These are phyloP conservation scores for Copromyces sp. DNA, from an alignment of 495 filamentous ascomycete genomes.

Conservation along the genomic window DNA sequence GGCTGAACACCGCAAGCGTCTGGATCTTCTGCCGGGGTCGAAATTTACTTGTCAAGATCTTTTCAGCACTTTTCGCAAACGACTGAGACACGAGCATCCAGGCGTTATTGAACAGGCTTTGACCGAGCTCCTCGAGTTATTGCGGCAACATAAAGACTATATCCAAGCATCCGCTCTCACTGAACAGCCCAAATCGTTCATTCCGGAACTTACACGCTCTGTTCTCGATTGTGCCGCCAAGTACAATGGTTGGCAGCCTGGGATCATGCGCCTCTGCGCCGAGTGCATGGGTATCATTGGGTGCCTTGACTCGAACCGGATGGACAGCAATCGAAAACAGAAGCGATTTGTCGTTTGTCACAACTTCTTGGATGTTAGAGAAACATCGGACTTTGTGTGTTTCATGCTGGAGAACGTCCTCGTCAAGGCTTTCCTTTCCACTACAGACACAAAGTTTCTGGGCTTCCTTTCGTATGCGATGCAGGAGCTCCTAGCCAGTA, in stretches of 20 bases:
- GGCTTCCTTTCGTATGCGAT: slow-evolving; percentile 87
- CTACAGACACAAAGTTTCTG: slow-evolving; percentile 74
- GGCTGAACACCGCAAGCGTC: slow-evolving; percentile 48
- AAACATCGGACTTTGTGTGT: slow-evolving; percentile 77
- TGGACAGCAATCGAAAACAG: slow-evolving; percentile 69
- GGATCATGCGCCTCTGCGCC: slow-evolving; percentile 62
- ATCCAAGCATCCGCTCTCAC: slow-evolving; percentile 73
- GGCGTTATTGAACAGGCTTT: slow-evolving; percentile 74
- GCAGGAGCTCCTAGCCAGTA: slow-evolving; percentile 77
- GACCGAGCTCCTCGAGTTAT: slow-evolving; percentile 60
- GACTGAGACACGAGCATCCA: slow-evolving; percentile 72
- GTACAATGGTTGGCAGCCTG: slow-evolving; percentile 55
- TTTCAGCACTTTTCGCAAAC: slow-evolving; percentile 54
- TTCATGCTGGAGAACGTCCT: slow-evolving; percentile 78
- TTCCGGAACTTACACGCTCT: slow-evolving; percentile 59
- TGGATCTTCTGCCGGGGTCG: slow-evolving; percentile 48
- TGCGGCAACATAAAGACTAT: slow-evolving; percentile 65
- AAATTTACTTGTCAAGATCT: slow-evolving; percentile 23
- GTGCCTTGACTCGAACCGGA: slow-evolving; percentile 80
- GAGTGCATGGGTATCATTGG: slow-evolving; percentile 79
- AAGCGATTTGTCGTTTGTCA: slow-evolving; percentile 70
- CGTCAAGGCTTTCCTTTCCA: slow-evolving; percentile 82
- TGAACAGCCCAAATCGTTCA: slow-evolving; percentile 71
- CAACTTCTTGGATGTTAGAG: slow-evolving; percentile 70
- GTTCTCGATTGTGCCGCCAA: slow-evolving; percentile 76